phyloP scores from a whole-genome alignment of 345 rosid genomes.

The Populus pruinosa region DNA sequence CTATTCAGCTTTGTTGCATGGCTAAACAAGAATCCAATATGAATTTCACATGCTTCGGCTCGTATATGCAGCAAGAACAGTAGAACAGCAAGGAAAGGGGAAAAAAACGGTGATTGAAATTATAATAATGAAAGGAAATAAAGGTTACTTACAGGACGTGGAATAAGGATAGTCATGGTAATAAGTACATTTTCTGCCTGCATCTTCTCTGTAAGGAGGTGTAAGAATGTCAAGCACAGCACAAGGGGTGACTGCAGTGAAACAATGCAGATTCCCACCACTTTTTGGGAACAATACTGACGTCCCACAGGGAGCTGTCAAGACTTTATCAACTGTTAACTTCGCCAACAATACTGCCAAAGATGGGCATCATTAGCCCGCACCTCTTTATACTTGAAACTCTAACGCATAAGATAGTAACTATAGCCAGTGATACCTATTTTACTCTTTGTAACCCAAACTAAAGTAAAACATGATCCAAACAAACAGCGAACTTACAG shows the following conservation, averaged over 20 bases:
- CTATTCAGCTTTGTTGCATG: not conserved
- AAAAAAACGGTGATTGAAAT: not conserved
- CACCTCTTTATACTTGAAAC: not conserved
- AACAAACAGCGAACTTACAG: not conserved
- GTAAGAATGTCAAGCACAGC: conserved; percentile 88
- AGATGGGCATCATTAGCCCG: not conserved
- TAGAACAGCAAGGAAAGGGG: too few relatives aligned
- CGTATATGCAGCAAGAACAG: too few relatives aligned
- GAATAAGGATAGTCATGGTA: conserved; percentile 75
- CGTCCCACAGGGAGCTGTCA: conserved; percentile 61
- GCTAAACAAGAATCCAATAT: not conserved
- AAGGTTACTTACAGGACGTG: conserved; percentile 47
- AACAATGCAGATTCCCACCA: conserved; percentile 90
- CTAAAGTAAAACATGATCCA: too few relatives aligned
- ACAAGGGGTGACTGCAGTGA: conserved; percentile 88
- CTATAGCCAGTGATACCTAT: not conserved
- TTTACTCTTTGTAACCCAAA: not conserved
- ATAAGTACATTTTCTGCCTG: conserved; percentile 76
- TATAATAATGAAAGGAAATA: not conserved
- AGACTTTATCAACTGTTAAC: conserved; percentile 55
- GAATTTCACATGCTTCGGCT: too few relatives aligned
- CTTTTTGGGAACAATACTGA: conserved; percentile 71
- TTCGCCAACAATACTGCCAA: conserved; percentile 72
- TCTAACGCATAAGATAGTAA: not conserved
- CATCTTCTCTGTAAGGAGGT: conserved; percentile 78